Evolutionary conservation across 805 yeast species (phyloP).

Genomic region (Torulaspora quercuum): DNA sequence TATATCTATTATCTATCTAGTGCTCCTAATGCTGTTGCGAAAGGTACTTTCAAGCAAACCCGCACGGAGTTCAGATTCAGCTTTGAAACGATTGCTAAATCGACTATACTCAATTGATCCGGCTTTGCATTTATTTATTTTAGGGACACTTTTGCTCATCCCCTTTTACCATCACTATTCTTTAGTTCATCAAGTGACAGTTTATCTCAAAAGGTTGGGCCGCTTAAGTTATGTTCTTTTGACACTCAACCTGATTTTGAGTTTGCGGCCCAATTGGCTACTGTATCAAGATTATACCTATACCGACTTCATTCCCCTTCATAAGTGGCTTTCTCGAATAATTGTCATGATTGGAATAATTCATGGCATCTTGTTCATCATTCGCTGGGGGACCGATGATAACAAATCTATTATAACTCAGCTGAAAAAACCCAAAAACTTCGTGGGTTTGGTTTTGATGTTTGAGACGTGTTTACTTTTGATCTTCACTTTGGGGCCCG

Average conservation of each 20-base stretch:
- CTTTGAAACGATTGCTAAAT: conserved; percentile 33
- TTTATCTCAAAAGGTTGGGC: conserved; percentile 54
- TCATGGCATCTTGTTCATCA: conserved; percentile 53
- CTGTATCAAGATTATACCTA: conserved; percentile 45
- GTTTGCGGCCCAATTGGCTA: conserved; percentile 53
- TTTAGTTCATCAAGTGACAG: conserved; percentile 26
- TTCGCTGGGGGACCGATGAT: conserved; percentile 46
- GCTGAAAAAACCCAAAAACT: conserved; percentile 38
- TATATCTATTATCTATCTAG: conserved; percentile 42
- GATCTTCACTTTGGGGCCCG: conserved; percentile 45
- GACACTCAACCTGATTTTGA: conserved; percentile 55
- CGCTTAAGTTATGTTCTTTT: conserved; percentile 56
- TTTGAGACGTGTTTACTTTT: conserved; percentile 38
- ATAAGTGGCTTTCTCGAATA: conserved; percentile 68
- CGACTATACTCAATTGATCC: conserved; percentile 40
- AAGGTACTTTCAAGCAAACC: conserved; percentile 40
- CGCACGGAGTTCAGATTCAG: conserved; percentile 40
- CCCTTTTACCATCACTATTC: conserved; percentile 36
- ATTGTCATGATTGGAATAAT: conserved; percentile 44
- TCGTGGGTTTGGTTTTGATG: conserved; percentile 51
- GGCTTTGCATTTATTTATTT: conserved; percentile 35
- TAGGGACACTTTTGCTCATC: conserved; percentile 35
- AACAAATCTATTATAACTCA: conserved; percentile 37
- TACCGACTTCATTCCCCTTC: conserved; percentile 52
- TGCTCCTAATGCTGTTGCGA: conserved; percentile 37